Percentiles rank a stretch among this genome's conserved stretches.
Evolutionary conservation across 2,329 filamentous ascomycete genomes (phyloP).

Genomic region (Fusarium xyrophilum): DNA sequence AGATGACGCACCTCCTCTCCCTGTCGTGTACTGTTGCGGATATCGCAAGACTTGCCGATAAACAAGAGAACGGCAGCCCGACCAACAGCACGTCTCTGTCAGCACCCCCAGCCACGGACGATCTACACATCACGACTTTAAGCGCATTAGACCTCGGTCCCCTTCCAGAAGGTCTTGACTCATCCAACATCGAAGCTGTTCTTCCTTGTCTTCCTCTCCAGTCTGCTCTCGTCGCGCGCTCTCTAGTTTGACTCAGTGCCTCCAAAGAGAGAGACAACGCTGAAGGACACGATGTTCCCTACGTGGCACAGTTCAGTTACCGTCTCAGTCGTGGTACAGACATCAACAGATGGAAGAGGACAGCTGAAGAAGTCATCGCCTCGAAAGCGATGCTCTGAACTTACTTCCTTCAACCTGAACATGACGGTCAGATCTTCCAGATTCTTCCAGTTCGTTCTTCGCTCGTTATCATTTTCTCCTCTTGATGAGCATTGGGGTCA

Average conservation of each 20-base stretch:
- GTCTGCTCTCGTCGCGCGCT: conserved; percentile 15
- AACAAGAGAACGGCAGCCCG: fast-evolving
- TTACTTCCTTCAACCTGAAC: conserved; percentile 19
- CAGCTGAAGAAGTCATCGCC: not conserved
- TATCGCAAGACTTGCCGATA: not conserved
- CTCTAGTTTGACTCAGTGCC: conserved; percentile 2
- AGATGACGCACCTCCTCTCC: conserved; percentile 1
- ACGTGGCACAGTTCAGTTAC: conserved; percentile 21
- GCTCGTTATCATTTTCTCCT: not conserved
- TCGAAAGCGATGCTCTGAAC: conserved; percentile 16
- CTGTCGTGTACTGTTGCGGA: not conserved
- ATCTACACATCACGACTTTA: fast-evolving
- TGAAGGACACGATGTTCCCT: not conserved
- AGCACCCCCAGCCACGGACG: not conserved
- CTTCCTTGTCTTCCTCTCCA: conserved; percentile 23
- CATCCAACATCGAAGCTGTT: not conserved
- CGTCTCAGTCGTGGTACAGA: not conserved
- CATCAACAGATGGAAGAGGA: not conserved
- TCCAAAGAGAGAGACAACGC: not conserved
- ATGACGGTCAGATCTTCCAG: conserved; percentile 17
- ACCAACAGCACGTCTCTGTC: not conserved
- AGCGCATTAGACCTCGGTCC: not conserved
- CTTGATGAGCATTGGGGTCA: not conserved
- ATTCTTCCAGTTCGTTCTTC: conserved; percentile 14
- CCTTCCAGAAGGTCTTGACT: not conserved